These are phyloP conservation scores for Aspergillus puulaauensis DNA, from an alignment of 2,329 filamentous ascomycete genomes.

Conservation along the genomic window DNA sequence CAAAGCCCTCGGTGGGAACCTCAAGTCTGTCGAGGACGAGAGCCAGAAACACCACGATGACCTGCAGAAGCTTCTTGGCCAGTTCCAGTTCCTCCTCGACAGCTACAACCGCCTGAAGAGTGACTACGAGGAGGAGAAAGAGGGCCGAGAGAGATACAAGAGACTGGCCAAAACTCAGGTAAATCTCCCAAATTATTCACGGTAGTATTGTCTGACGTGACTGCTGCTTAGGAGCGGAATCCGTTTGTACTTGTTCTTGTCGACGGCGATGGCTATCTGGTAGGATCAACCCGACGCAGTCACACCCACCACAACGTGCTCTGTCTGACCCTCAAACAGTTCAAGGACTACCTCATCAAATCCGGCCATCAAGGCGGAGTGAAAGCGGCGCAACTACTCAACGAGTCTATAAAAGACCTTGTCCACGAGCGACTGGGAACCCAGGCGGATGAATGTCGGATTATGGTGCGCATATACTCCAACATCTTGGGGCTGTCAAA, in stretches of 20 bases:
- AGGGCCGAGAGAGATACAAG: slow-evolving; percentile 56
- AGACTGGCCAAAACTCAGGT: slow-evolving; percentile 49
- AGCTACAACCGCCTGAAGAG: slow-evolving; percentile 57
- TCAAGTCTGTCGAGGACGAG: slow-evolving; percentile 17
- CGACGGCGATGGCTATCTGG: slow-evolving; percentile 61
- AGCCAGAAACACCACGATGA: slow-evolving; percentile 31
- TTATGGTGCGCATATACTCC: slow-evolving; percentile 58
- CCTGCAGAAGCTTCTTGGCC: slow-evolving; percentile 34
- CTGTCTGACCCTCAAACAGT: slow-evolving; percentile 48
- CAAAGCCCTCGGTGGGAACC: slow-evolving; percentile 12
- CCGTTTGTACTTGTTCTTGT: slow-evolving; percentile 62
- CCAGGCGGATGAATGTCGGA: slow-evolving; percentile 51
- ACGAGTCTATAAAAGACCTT: slow-evolving; percentile 50
- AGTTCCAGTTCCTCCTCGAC: slow-evolving; percentile 49
- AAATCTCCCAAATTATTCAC: slow-evolving; percentile 3
- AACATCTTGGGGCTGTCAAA: slow-evolving; percentile 56
- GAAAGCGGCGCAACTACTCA: slow-evolving; percentile 55
- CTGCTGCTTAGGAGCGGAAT: slow-evolving; percentile 45
- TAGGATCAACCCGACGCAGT: slow-evolving; percentile 12
- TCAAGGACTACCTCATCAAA: slow-evolving; percentile 51
- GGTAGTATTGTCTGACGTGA: slow-evolving; percentile 3
- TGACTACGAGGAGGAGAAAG: slow-evolving; percentile 58
- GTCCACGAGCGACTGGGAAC: slow-evolving; percentile 44
- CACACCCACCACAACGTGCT: no score
- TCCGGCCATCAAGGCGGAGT: slow-evolving; percentile 56